Conservation (phyloP, 345 rosid species). For the Lepidium aucheri region DNA sequence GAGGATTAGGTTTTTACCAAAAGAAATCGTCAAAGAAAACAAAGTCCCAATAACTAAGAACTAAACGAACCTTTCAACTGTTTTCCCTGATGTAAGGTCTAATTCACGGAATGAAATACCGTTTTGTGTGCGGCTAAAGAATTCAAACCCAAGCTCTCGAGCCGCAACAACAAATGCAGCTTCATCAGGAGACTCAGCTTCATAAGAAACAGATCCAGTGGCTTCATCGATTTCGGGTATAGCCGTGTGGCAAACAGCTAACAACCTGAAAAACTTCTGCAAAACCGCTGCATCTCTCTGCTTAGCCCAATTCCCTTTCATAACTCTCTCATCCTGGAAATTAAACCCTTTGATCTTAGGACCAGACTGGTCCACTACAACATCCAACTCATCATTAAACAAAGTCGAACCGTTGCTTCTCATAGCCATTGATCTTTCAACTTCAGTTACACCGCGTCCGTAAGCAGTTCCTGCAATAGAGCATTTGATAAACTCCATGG, state of each 20-base stretch:
- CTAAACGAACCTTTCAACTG: constrained; percentile 45
- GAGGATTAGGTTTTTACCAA: constrained; percentile 36
- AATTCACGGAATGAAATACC: constrained; percentile 62
- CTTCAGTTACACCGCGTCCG: constrained; percentile 83
- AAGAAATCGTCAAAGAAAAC: background rate
- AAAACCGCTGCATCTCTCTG: constrained; percentile 46
- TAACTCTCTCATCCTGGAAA: constrained; percentile 70
- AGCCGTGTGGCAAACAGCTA: constrained; percentile 94
- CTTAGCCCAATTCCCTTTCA: constrained; percentile 63
- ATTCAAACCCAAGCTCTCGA: constrained; percentile 84
- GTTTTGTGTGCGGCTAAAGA: constrained; percentile 68
- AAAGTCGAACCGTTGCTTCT: constrained; percentile 55
- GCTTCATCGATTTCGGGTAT: constrained; percentile 86
- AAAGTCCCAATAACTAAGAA: background rate
- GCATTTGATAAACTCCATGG: constrained; percentile 93
- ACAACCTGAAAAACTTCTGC: constrained; percentile 53
- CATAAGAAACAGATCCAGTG: constrained; percentile 55
- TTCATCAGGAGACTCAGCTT: constrained; percentile 98
- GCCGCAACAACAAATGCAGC: constrained; percentile 96
- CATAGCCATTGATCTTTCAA: constrained; percentile 71
- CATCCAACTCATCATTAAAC: constrained; percentile 34
- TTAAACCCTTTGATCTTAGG: constrained; percentile 66
- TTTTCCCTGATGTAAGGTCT: constrained; percentile 44
- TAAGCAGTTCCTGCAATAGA: constrained; percentile 80
- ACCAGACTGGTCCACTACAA: constrained; percentile 29